Evolutionary conservation across 2,329 filamentous ascomycete genomes (phyloP).

Genomic region (Aspergillus persii): DNA sequence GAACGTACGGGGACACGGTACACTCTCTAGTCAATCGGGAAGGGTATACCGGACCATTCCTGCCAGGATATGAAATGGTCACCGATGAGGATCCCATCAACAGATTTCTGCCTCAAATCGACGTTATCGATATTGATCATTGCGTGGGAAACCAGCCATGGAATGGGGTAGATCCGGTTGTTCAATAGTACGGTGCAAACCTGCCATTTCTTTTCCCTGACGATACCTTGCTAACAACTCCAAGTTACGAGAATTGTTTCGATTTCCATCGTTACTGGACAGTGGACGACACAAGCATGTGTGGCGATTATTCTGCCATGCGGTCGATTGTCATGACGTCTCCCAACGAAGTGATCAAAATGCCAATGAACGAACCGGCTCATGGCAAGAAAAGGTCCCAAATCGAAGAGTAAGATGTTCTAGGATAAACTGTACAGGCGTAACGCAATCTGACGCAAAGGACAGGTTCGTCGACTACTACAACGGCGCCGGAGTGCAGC

Average conservation of each 20-base stretch:
- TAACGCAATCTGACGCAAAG: constrained; percentile 1
- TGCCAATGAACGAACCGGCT: constrained; percentile 95
- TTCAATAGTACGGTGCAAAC: constrained; percentile 47
- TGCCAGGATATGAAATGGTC: constrained; percentile 69
- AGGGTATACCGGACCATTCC: constrained; percentile 68
- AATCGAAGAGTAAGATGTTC: constrained; percentile 70
- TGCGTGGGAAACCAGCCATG: constrained; percentile 94
- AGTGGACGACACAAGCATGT: constrained; percentile 85
- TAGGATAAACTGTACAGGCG: not conserved
- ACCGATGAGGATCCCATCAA: constrained; percentile 44
- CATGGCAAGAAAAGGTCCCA: constrained; percentile 80
- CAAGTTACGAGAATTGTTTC: constrained; percentile 72
- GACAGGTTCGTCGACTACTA: constrained; percentile 68
- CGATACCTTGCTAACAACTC: not conserved
- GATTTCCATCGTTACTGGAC: constrained; percentile 94
- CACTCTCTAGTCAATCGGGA: constrained; percentile 76
- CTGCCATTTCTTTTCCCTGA: not conserved
- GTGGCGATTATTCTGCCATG: constrained; percentile 83
- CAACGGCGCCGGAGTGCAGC: constrained; percentile 79
- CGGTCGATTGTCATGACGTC: constrained; percentile 84
- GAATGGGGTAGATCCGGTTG: constrained; percentile 68
- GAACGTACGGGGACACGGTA: constrained; percentile 85
- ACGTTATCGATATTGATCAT: constrained; percentile 78
- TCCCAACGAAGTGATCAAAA: constrained; percentile 76
- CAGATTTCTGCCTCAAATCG: constrained; percentile 58